Conservation (phyloP, 768 basidiomycete species). For the Kwoniella sp. region DNA sequence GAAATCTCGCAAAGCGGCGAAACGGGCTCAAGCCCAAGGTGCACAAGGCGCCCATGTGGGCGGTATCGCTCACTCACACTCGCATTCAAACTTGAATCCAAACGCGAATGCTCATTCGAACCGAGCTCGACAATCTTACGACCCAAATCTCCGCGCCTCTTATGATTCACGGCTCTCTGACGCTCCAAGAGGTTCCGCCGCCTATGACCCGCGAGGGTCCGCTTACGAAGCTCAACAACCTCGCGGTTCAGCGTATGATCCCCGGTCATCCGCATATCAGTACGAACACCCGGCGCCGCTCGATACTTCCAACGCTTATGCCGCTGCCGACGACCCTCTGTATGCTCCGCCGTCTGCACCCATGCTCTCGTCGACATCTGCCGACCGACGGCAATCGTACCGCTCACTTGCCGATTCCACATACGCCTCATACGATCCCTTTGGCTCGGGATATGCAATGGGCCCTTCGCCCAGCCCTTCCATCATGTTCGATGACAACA, state of each 20-base stretch:
- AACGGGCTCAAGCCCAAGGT: not conserved
- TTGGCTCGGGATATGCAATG: slow-evolving; percentile 17
- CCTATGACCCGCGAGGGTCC: not conserved
- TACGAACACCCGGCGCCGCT: not conserved
- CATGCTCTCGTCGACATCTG: slow-evolving; percentile 14
- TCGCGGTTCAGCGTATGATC: not conserved
- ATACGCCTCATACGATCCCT: slow-evolving; percentile 42
- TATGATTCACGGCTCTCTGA: not conserved
- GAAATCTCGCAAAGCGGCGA: slow-evolving; percentile 55
- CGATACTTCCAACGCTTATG: not conserved
- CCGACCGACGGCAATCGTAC: slow-evolving; percentile 25
- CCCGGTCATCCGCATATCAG: not conserved
- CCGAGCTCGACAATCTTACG: not conserved
- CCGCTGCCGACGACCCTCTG: not conserved
- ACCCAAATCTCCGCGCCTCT: not conserved
- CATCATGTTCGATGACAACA: slow-evolving; percentile 37
- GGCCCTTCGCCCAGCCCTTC: slow-evolving; percentile 42
- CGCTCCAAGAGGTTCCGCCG: not conserved
- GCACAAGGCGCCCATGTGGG: not conserved
- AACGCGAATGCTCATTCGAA: not conserved
- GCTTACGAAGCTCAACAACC: not conserved
- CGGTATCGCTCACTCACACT: not conserved
- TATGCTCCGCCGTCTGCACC: slow-evolving; percentile 11
- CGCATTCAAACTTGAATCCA: not conserved
- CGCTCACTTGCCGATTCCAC: slow-evolving; percentile 41